A percentile compares a stretch with the other conserved stretches of the same genome.
Conservation (phyloP, 768 basidiomycete species). For the Termitomyces bulborhizus region DNA sequence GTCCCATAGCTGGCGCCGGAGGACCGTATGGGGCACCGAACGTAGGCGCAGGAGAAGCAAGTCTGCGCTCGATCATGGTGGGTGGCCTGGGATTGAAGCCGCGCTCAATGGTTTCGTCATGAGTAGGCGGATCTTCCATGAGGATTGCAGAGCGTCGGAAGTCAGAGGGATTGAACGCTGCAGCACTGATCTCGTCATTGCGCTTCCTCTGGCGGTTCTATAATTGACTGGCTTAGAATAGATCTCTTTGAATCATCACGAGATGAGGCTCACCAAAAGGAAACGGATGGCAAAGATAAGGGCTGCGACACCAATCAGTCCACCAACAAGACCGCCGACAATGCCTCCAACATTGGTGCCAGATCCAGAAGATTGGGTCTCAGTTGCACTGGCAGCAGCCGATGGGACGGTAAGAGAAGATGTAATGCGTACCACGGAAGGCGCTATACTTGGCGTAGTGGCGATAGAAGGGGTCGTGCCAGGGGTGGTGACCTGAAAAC, state of each 20-base stretch:
- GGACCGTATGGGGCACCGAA: conserved; percentile 26
- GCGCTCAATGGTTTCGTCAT: conserved; percentile 30
- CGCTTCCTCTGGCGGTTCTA: conserved; percentile 35
- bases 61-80: conserved; percentile 23
- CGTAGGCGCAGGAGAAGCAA: conserved; percentile 25
- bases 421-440: background rate
- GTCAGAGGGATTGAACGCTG: conserved; percentile 44
- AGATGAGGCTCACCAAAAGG: conserved; percentile 33
- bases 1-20: conserved; percentile 16
- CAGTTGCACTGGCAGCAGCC: conserved; percentile 14
- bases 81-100: conserved; percentile 54
- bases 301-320: conserved; percentile 34
- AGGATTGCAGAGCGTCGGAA: conserved; percentile 65
- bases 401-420: conserved; percentile 4
- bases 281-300: conserved; percentile 37
- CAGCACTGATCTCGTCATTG: conserved; percentile 30
- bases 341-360: conserved; percentile 24
- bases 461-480: background rate
- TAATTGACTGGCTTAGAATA: conserved; percentile 1
- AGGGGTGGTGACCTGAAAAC: conserved; percentile 3
- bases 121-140: conserved; percentile 45
- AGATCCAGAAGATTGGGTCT: conserved; percentile 8
- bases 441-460: background rate
- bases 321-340: conserved; percentile 40
- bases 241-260: background rate